Base-by-base conservation (phyloP, 768 basidiomycete genomes). In the Termitomyces sp. region DNA sequence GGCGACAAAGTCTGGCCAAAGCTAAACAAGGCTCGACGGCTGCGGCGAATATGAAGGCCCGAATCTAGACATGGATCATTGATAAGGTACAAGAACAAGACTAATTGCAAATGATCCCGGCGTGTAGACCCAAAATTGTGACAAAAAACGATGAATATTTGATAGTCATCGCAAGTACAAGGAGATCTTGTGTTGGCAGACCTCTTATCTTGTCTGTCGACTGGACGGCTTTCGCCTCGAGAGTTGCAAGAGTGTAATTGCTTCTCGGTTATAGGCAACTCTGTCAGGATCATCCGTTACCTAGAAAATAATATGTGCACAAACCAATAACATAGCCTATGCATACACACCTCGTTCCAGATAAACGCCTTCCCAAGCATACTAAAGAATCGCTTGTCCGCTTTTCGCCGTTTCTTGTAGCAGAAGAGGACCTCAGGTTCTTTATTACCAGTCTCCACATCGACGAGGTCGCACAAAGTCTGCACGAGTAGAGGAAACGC, bases 371-470 rank as follows among this genome's bases (percentile, higher is more conserved):
- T 63, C 28, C 57, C 55, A 13, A 63, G 54, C 46, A 63, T 46
- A 10, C 30, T 49, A 45, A 63, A 63, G 38, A 63, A 63, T 0
- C 62, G 53, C 28, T 63, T 63, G 51, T 62, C 59, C 67, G 43
- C 53, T 82, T 93, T 95, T 73, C 94, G 80, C 54, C 94, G 80
- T 67, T 95, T 96, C 74, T 94, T 94, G 75, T 94, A 96, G 68
- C 92, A 94, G 72, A 98, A 94, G 36, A 96, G 70, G 42, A 95
- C 80, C 57, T 92, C 87, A 18, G 87, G 81, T 20, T 71, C 70
- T 38, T 70, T 68, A 22, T 56, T 36, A 14, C 16, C 54, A 1
- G 42, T n/a, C 4, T 24, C 35, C 14, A 28, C 26, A 16, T 78
- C 75, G 1, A 80, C 75, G 38, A 96, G 80, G 45, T 87, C 81